Evolutionary conservation across 2,329 filamentous ascomycete species (phyloP).

Genomic region (Gliomastix tumulicola): DNA sequence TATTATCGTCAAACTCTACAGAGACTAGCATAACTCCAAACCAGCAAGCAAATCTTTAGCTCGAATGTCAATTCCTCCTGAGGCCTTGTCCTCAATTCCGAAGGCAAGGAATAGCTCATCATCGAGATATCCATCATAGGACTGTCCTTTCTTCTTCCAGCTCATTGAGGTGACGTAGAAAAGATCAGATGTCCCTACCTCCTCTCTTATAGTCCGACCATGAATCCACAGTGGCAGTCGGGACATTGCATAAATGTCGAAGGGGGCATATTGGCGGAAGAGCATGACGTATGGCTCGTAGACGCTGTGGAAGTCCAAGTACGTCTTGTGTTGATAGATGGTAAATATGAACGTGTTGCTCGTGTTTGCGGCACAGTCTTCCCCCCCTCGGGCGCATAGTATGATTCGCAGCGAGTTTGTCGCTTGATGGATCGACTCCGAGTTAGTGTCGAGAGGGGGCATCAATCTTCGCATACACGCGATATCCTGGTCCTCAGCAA

Average conservation of each 20-base stretch:
- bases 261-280: conserved; percentile 39
- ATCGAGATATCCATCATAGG: conserved; percentile 49
- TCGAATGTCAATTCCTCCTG: conserved; percentile 42
- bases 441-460: conserved; percentile 20
- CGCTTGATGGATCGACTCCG: conserved; percentile 48
- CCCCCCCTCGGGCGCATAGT: conserved; percentile 40
- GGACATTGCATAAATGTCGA: conserved; percentile 41
- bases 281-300: conserved; percentile 51
- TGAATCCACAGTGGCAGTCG: conserved; percentile 47
- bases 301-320: conserved; percentile 36
- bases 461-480: conserved; percentile 38
- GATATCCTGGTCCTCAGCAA: conserved; percentile 26
- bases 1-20: too few relatives aligned
- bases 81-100: conserved; percentile 44
- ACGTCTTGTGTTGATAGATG: conserved; percentile 49
- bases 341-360: conserved; percentile 47
- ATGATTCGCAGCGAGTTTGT: conserved; percentile 52
- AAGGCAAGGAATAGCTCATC: conserved; percentile 48
- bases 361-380: conserved; percentile 28
- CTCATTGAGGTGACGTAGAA: conserved; percentile 50
- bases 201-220: conserved; percentile 29
- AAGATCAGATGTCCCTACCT: conserved; percentile 38
- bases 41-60: conserved; percentile 40
- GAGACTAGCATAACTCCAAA: conserved; percentile 15
- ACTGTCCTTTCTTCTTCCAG: conserved; percentile 40